Percentiles rank a stretch among this genome's conserved stretches.
These are phyloP conservation scores for Anacardium occidentale DNA, from an alignment of 345 rosid species.

Conservation along the genomic window DNA sequence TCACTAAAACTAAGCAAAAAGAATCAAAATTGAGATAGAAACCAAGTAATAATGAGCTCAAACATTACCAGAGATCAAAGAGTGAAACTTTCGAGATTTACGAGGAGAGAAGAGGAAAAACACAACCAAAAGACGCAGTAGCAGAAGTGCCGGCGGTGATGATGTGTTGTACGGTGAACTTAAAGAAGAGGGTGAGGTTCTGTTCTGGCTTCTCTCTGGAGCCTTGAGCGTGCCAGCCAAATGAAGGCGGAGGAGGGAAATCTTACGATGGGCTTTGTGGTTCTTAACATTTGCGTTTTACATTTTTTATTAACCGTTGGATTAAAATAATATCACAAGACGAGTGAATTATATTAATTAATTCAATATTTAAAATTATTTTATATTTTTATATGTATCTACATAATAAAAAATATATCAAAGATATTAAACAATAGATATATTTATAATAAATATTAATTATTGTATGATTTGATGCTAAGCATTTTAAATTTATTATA, in stretches of 20 bases:
- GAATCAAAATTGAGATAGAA: conserved; percentile 3
- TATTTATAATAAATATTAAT: no score
- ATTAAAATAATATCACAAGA: neutral
- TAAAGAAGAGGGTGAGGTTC: no score
- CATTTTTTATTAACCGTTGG: neutral
- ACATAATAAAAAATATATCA: no score
- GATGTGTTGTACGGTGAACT: neutral
- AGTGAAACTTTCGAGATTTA: neutral
- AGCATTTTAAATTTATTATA: no score
- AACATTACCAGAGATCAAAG: conserved; percentile 13
- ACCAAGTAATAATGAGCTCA: neutral
- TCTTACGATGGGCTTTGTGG: neutral
- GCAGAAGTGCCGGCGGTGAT: neutral
- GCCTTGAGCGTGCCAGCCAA: neutral
- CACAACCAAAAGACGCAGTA: neutral
- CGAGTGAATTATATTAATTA: no score
- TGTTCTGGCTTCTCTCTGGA: neutral
- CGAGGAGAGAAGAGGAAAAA: neutral
- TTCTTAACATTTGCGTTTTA: neutral
- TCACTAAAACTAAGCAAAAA: neutral
- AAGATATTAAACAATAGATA: no score
- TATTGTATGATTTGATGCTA: no score
- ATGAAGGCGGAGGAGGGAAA: conserved; percentile 1
- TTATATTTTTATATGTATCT: no score
- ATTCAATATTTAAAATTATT: no score